These are phyloP conservation scores for Marvania coccoides DNA, from an alignment of 139 green algal genomes.

Conservation along the genomic window DNA sequence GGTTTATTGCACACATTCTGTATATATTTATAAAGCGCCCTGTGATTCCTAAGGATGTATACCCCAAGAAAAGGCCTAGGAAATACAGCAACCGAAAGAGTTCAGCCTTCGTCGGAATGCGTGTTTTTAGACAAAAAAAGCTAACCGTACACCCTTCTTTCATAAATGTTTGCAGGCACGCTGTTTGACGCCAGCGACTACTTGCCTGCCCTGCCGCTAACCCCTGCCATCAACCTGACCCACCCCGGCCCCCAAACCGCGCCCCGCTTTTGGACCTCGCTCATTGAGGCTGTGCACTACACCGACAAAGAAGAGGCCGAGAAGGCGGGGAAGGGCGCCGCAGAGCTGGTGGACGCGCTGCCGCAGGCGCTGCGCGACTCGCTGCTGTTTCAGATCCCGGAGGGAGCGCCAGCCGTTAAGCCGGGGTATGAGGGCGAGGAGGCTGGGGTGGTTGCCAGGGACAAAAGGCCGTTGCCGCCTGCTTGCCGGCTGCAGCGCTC, in stretches of 20 bases:
- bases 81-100: too few species aligned
- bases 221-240: not conserved
- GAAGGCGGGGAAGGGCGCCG: not conserved
- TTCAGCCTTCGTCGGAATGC: too few species aligned
- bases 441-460: not conserved
- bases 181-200: not conserved
- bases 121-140: too few species aligned
- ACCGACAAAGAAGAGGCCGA: not conserved
- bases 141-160: too few species aligned
- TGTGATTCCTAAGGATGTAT: too few species aligned
- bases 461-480: slow-evolving; percentile 3
- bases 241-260: not conserved
- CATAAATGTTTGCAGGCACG: too few species aligned
- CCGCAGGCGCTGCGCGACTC: not conserved
- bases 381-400: not conserved
- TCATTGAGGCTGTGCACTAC: slow-evolving; percentile 1
- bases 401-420: not conserved
- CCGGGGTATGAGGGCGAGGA: not conserved
- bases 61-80: too few species aligned
- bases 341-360: not conserved
- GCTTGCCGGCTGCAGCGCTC: not conserved
- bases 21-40: too few species aligned
- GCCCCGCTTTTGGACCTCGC: not conserved
- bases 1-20: too few species aligned
- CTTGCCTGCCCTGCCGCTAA: not conserved